Percentiles rank a stretch among this genome's conserved stretches.
Conservation (phyloP, 2,329 filamentous ascomycete species). For the Xenosphaeropsis pyriputrescens region DNA sequence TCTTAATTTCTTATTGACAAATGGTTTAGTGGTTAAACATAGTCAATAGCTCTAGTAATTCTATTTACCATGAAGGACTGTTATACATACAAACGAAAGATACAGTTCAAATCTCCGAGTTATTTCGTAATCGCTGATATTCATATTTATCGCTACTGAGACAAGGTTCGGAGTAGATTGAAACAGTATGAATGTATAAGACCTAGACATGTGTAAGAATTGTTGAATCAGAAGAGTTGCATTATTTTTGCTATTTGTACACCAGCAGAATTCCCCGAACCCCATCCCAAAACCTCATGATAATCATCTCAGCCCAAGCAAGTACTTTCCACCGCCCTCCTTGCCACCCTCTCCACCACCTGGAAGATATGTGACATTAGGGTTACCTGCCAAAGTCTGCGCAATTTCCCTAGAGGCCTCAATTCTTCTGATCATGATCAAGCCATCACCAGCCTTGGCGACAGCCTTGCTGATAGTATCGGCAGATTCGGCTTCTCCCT, state of each 20-base stretch:
- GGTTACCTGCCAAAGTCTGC: constrained; percentile 73
- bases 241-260: neutral
- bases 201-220: neutral
- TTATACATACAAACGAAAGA: too few species aligned
- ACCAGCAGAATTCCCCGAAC: neutral
- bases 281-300: neutral
- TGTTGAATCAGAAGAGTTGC: neutral
- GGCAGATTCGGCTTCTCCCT: constrained; percentile 93
- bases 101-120: too few species aligned
- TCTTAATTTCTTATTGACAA: too few species aligned
- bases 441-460: constrained; percentile 79
- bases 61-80: too few species aligned
- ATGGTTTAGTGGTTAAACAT: too few species aligned
- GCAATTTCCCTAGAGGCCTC: constrained; percentile 96
- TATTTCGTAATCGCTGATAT: too few species aligned
- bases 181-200: too few species aligned
- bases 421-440: constrained; percentile 93
- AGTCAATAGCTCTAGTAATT: too few species aligned
- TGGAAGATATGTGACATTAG: constrained; percentile 91
- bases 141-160: too few species aligned
- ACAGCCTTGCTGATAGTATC: constrained; percentile 93
- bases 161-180: too few species aligned
- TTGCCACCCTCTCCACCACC: constrained; percentile 51
- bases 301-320: constrained; percentile 44
- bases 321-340: constrained; percentile 37